Evolutionary conservation across 768 basidiomycete species (phyloP).

Genomic region (Amanita subjunquillea): DNA sequence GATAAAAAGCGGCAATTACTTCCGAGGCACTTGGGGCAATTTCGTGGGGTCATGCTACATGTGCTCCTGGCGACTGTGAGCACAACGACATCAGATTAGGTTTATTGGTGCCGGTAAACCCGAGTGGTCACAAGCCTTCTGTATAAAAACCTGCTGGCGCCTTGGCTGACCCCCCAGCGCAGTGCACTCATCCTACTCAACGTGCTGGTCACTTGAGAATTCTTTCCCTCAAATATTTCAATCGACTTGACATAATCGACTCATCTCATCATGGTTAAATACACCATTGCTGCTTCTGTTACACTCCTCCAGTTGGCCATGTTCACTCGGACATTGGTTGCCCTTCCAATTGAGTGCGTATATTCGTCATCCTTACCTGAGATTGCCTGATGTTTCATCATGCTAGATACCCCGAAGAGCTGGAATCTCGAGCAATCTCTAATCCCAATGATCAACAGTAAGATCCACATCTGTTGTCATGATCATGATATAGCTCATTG

Average conservation of each 20-base stretch:
- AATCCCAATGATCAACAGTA: too few relatives aligned
- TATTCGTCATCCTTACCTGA: neutral
- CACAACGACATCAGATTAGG: too few relatives aligned
- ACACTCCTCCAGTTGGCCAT: slow-evolving; percentile 18
- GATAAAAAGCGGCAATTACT: too few relatives aligned
- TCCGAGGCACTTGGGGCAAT: too few relatives aligned
- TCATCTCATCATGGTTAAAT: neutral
- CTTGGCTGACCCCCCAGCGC: neutral
- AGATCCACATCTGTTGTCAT: too few relatives aligned
- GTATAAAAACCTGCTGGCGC: too few relatives aligned
- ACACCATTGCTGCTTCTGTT: neutral
- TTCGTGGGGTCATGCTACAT: too few relatives aligned
- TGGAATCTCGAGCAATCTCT: neutral
- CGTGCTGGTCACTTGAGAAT: neutral
- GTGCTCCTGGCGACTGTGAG: too few relatives aligned
- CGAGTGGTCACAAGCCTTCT: too few relatives aligned
- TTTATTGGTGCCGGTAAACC: too few relatives aligned
- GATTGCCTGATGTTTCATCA: neutral
- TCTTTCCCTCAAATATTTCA: neutral
- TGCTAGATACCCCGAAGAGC: neutral
- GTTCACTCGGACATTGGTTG: slow-evolving; percentile 17
- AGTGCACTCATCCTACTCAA: neutral
- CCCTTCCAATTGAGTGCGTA: slow-evolving; percentile 17
- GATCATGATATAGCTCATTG: too few relatives aligned
- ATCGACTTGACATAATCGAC: neutral